Evolutionary conservation across 2,329 filamentous ascomycete genomes (phyloP), one percentile per base, ranked within the genome.

Genomic region (Scytalidium sp.): DNA sequence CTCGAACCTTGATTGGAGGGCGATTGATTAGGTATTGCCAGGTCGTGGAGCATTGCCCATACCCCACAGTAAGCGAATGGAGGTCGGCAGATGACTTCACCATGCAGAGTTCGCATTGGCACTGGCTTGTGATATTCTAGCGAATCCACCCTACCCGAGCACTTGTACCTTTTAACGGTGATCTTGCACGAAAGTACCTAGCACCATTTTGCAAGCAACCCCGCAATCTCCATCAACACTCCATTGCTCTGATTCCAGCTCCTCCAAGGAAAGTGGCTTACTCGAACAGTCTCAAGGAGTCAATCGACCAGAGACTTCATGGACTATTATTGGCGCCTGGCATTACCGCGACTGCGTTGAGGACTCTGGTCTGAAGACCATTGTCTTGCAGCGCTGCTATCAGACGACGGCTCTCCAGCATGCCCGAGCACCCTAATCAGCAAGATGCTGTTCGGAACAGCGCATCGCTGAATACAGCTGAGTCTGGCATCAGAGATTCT

Each of bases 271-370:
- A 60, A 53, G 54, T 60, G 45, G 48, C 52, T 61, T 54, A 59
- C 54, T 50, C 45, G 43, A 50, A 43, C 39, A 56, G 53, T 54
- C 53, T 56, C 52, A 49, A 48, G 52, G 49, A 49, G 43, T 42
- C 39, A 47, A 56, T 59, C 55, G 57, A 58, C 51, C 52, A 52
- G 54, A 60, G 60, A 52, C 72, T 76, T 78, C 69, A 80, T 80
- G 76, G 76, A 78, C 72, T 70, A 73, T 71, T 69, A 65, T 67
- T 70, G 73, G 72, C 68, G 70, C 66, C 70, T 72, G 71, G 70
- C 70, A 70, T 71, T 73, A 76, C 77, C 74, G 76, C 78, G 75
- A 80, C 74, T 72, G 76, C 76, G 75, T 78, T 80, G 78, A 80
- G 74, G 79, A 79, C 76, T 70, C 67, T 72, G 70, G 77, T 74